Conservation (phyloP, 2,329 filamentous ascomycete genomes). For the Fonsecaea erecta region DNA sequence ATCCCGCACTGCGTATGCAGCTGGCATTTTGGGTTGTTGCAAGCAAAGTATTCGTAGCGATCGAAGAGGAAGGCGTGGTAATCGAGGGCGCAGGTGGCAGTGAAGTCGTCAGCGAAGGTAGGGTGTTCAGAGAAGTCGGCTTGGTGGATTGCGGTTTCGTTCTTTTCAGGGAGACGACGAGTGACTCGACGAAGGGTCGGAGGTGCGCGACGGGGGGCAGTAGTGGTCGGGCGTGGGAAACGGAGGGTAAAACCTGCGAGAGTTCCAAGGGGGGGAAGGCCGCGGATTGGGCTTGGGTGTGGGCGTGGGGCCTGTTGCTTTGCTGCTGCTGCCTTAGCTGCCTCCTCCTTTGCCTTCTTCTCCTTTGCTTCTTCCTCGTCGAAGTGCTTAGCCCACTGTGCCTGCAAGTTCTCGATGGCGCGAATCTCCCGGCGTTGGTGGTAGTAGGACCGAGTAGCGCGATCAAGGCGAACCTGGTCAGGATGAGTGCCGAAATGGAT, state of each 20-base stretch:
- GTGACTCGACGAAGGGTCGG: slow-evolving; percentile 18
- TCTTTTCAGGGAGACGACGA: slow-evolving; percentile 12
- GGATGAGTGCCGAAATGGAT: slow-evolving; percentile 25
- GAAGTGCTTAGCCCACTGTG: slow-evolving; percentile 7
- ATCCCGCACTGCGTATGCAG: slow-evolving; percentile 68
- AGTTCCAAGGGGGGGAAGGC: no score
- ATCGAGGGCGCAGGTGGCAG: slow-evolving; percentile 19
- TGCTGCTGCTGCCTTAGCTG: background rate
- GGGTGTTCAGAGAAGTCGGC: no score
- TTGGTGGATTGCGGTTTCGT: slow-evolving; percentile 6
- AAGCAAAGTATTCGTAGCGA: slow-evolving; percentile 21
- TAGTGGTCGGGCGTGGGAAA: no score
- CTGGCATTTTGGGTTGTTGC: slow-evolving; percentile 55
- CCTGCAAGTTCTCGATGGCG: slow-evolving; percentile 9
- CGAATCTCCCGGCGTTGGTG: background rate
- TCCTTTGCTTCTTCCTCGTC: background rate
- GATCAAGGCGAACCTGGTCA: slow-evolving; percentile 21
- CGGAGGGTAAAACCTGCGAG: no score
- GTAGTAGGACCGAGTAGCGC: slow-evolving; percentile 1
- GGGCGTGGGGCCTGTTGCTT: slow-evolving; percentile 13
- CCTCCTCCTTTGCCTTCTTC: background rate
- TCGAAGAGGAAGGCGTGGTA: slow-evolving; percentile 29
- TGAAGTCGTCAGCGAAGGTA: background rate
- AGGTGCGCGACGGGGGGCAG: background rate
- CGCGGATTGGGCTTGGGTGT: no score